Base-by-base conservation (phyloP, 202 grass and related monocot genomes). In the Hordeum pubiflorum region DNA sequence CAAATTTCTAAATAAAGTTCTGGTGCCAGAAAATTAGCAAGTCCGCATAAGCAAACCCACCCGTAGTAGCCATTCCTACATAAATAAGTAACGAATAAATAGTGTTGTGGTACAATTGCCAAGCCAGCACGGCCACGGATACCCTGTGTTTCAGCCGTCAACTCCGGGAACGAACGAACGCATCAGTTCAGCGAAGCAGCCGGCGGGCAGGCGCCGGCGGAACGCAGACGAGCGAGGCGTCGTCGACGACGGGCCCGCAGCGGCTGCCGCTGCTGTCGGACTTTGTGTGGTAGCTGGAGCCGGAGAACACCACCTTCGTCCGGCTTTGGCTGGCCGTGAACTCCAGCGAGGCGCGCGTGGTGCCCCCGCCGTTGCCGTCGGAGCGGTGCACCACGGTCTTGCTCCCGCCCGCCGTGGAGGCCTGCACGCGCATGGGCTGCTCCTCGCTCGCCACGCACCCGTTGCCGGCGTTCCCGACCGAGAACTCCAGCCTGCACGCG, bases 201-300 rank as follows among this genome's bases (percentile, higher is more conserved):
- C 66, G 56, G 17, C 82, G 77, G 10, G 76, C 23, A 17, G 63
- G 41, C 76, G 87, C 63, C 22, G 58, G 75, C 14, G 75, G 68
- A 23, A 86, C 69, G 79, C 85, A 88, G 36, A 88, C 44, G 37
- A 88, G 85, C 29, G 80, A 59, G 13, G 66, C 83, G 81, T 93
- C 79, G 3, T 93, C 88, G 32, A 90, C 58, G 13, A 90, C 58
- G 0, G 91, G 88, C 8, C 91, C 91, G 64, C 91, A 93, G 46
- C 87, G 88, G 18, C 82, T 86, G 69, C 91, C 69, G 18, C 69
- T 73, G 44, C 31, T 83, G 54, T 93, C 91, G 18, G 55, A 63
- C 87, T 86, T 88, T 69, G 69, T 88, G 74, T 86, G 85, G 69
- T 93, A 93, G 63, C 55, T 80, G 1, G 82, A 69, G 82, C 91